Evolutionary conservation across 257 asterid species (phyloP), one percentile per base, ranked within the genome.

Genomic region (Striga asiatica): DNA sequence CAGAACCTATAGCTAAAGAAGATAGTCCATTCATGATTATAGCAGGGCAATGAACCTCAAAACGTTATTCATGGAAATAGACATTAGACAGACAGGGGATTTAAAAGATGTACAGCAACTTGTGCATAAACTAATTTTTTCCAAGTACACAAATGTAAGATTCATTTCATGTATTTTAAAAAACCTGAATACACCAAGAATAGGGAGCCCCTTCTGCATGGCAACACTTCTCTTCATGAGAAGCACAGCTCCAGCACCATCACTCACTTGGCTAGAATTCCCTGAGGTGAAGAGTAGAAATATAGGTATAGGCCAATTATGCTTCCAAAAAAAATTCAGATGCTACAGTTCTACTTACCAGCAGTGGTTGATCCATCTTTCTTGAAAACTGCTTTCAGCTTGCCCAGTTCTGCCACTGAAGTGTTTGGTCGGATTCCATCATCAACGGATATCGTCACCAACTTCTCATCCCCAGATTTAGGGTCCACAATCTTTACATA

Each of bases 361-460:
- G 97, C 95, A 64, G 99, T 92, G 62, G 99, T 92, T 19, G 99
- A n/a, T 49, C 99, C 99, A 70, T 88, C 94, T 65, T 92, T 92
- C 88, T 92, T 92, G 79, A 92, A 92, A 47, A 92, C 99, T 24
- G 99, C 64, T 69, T 72, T 92, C 77, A 92, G 78, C 75, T 88
- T 92, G 54, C 67, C 86, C 67, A 92, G 68, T 50, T 82, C 95
- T 4, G 74, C 76, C 25, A 79, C 17, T 54, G 84, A 58, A 23
- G 95, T 52, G 50, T 66, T 72, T 67, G 99, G 84, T 62, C 99
- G 76, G 60, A 88, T 84, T 46, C 97, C 99, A 70, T 92, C 97
- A 58, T 92, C 99, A 55, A 74, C 83, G 29, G 95, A 81, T 68
- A 92, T 77, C 0, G 91, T 88, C 51, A 92, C 92, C 43, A 80